Conservation (phyloP, 306 rosid species). For the Nissolia schottii region DNA sequence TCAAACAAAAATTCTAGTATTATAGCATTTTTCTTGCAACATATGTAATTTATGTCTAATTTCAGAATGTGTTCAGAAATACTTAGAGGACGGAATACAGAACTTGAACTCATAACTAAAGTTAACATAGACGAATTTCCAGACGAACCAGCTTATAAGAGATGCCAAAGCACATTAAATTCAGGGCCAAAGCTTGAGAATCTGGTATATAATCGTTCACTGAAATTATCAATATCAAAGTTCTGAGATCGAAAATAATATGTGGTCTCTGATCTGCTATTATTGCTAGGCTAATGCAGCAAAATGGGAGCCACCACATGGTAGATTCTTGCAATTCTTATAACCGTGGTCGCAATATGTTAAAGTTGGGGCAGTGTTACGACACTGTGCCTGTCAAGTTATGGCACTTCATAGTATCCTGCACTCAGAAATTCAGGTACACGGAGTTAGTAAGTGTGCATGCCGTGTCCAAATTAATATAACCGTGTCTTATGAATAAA, state of each 20-base stretch:
- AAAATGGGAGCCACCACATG: slow-evolving; percentile 91
- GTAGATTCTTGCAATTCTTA: slow-evolving; percentile 59
- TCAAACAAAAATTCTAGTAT: too few relatives aligned
- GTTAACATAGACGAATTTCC: slow-evolving; percentile 57
- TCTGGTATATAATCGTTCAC: slow-evolving; percentile 44
- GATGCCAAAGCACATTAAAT: slow-evolving; percentile 54
- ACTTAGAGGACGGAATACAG: slow-evolving; percentile 48
- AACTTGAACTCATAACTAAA: slow-evolving; percentile 31
- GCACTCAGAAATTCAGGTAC: slow-evolving; percentile 75
- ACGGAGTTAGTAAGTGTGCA: background rate
- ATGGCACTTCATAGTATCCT: slow-evolving; percentile 74
- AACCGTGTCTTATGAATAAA: background rate
- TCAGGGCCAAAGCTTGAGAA: slow-evolving; percentile 58
- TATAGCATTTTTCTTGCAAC: too few relatives aligned
- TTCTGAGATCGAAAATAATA: background rate
- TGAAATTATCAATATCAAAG: background rate
- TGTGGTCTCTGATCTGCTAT: background rate
- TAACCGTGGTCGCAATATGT: slow-evolving; percentile 74
- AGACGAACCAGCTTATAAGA: slow-evolving; percentile 58
- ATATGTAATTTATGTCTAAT: background rate
- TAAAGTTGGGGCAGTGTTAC: slow-evolving; percentile 59
- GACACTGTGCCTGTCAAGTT: slow-evolving; percentile 68
- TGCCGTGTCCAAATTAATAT: background rate
- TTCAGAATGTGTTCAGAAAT: slow-evolving; percentile 63
- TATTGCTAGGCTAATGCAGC: slow-evolving; percentile 60